Conservation (phyloP, 2,329 filamentous ascomycete genomes). For the Penicillium sp. region DNA sequence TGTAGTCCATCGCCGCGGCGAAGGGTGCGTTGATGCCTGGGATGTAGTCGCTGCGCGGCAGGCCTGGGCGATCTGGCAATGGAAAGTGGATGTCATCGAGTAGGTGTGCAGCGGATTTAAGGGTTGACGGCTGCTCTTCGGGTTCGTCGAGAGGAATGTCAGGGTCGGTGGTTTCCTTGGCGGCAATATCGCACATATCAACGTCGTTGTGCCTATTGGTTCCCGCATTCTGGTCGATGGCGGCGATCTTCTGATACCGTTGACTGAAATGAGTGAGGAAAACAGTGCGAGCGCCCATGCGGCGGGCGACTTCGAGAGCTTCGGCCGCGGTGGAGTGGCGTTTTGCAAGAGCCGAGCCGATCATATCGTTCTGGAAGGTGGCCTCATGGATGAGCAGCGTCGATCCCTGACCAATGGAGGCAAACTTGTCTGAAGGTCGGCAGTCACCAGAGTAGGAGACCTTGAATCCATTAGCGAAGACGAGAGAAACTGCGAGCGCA, state of each 20-base stretch:
- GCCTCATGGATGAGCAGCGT: slow-evolving; percentile 94
- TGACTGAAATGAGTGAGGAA: slow-evolving; percentile 95
- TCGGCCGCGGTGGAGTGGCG: slow-evolving; percentile 88
- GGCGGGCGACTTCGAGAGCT: slow-evolving; percentile 73
- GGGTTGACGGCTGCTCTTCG: slow-evolving; percentile 18
- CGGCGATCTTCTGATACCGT: slow-evolving; percentile 77
- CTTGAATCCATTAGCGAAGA: slow-evolving; percentile 79
- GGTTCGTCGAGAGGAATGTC: slow-evolving; percentile 37
- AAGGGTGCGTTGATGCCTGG: slow-evolving; percentile 51
- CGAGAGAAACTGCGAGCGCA: slow-evolving; percentile 75
- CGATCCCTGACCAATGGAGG: slow-evolving; percentile 69
- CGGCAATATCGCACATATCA: slow-evolving; percentile 8
- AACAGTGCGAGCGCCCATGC: slow-evolving; percentile 79
- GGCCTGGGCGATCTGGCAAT: slow-evolving; percentile 1
- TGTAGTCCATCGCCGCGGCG: slow-evolving; percentile 65
- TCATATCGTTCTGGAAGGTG: slow-evolving; percentile 87
- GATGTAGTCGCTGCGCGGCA: slow-evolving; percentile 29
- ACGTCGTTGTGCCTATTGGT: slow-evolving; percentile 15
- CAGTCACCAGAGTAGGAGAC: slow-evolving; percentile 95
- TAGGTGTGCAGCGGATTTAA: slow-evolving; percentile 12
- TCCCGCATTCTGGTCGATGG: slow-evolving; percentile 43
- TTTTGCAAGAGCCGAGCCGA: slow-evolving; percentile 78
- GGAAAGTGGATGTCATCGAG: slow-evolving; percentile 24
- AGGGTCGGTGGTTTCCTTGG: slow-evolving; percentile 23
- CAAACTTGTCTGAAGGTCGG: slow-evolving; percentile 73